Conservation (phyloP, 140 eudicot genomes). For the Erigeron philadelphicus region DNA sequence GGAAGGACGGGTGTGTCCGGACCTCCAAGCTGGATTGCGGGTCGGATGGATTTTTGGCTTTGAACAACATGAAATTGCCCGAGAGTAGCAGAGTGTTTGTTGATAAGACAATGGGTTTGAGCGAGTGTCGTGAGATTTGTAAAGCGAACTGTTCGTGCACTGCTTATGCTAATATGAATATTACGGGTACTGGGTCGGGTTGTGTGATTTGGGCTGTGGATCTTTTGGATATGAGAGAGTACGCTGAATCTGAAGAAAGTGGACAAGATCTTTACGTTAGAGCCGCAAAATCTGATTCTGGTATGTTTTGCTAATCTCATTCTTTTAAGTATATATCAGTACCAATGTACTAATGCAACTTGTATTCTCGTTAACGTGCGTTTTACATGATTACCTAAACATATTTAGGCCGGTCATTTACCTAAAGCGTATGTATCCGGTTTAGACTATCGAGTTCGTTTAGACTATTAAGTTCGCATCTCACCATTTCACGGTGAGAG, state of each 20-base stretch:
- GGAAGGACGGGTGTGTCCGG: constrained; percentile 70
- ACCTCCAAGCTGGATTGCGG: constrained; percentile 38
- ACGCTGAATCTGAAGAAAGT: constrained; percentile 63
- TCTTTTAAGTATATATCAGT: no score
- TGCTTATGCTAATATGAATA: constrained; percentile 48
- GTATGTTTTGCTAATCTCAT: constrained; percentile 38
- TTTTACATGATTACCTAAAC: not conserved
- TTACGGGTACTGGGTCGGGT: constrained; percentile 48
- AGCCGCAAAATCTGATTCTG: constrained; percentile 52
- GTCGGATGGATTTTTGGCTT: constrained; percentile 39
- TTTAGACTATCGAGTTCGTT: no score
- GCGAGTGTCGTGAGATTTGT: constrained; percentile 44
- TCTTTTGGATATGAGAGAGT: constrained; percentile 65
- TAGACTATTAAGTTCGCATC: no score
- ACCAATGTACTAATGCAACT: not conserved
- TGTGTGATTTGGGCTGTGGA: constrained; percentile 63
- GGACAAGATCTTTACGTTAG: constrained; percentile 66
- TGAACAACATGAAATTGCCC: constrained; percentile 65
- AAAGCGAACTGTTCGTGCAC: constrained; percentile 47
- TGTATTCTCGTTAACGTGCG: not conserved
- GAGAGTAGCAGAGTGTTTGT: constrained; percentile 44
- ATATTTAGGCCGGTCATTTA: not conserved
- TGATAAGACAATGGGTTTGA: constrained; percentile 34
- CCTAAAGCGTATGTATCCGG: not conserved
- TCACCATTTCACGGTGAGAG: no score